Conservation (phyloP, 495 filamentous ascomycete genomes). For the Penicillium tannophilum region DNA sequence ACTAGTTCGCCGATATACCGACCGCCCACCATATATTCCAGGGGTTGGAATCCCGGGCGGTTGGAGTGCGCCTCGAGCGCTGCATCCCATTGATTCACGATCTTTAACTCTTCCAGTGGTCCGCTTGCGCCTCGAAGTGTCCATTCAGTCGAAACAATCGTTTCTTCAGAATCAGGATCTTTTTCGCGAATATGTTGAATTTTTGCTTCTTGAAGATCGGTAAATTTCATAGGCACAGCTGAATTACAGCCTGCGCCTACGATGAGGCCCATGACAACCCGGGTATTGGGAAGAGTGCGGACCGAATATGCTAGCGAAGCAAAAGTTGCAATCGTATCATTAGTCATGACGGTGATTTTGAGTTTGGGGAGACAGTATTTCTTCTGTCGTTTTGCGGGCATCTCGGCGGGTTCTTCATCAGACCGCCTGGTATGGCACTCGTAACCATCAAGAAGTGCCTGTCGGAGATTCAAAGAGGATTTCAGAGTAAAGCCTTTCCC, state of each 20-base stretch:
- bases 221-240: constrained; percentile 65
- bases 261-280: constrained; percentile 73
- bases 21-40: constrained; percentile 80
- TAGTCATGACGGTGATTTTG: constrained; percentile 69
- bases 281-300: constrained; percentile 57
- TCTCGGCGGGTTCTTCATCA: constrained; percentile 22
- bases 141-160: constrained; percentile 80
- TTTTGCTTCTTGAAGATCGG: constrained; percentile 62
- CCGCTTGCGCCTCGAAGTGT: constrained; percentile 66
- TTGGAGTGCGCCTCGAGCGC: constrained; percentile 60
- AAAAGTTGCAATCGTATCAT: constrained; percentile 74
- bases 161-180: constrained; percentile 44
- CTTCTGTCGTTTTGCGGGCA: constrained; percentile 33
- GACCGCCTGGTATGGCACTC: constrained; percentile 48
- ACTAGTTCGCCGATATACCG: constrained; percentile 75
- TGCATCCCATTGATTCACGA: constrained; percentile 68
- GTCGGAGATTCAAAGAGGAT: constrained; percentile 65
- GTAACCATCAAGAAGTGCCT: constrained; percentile 65
- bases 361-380: constrained; percentile 57
- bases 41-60: constrained; percentile 73
- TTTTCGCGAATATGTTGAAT: constrained; percentile 33
- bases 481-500: constrained; percentile 79
- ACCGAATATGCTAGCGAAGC: constrained; percentile 68
- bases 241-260: constrained; percentile 79
- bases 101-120: constrained; percentile 57